phyloP scores from a whole-genome alignment of 192 early-diverging fungal genomes.

The Podila verticillata region DNA sequence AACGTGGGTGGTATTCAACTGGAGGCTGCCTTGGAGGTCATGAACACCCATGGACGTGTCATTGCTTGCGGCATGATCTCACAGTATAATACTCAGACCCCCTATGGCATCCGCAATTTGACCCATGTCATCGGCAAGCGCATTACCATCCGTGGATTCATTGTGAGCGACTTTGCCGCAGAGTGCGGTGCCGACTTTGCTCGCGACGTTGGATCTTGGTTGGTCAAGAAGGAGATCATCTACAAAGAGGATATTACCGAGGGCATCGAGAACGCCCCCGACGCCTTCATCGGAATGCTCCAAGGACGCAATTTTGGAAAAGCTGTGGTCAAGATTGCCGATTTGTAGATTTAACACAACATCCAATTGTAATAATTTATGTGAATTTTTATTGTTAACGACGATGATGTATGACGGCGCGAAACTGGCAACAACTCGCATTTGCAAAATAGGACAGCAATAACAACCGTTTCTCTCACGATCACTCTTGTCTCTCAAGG shows the following conservation, averaged over 20 bases:
- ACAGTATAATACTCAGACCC: conserved; percentile 67
- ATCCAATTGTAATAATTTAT: neutral
- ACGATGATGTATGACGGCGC: too few species aligned
- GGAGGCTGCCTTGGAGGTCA: conserved; percentile 71
- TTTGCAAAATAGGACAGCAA: too few species aligned
- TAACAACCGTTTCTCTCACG: too few species aligned
- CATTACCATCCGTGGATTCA: conserved; percentile 70
- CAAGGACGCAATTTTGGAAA: conserved; percentile 79
- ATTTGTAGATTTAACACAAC: conserved; percentile 34
- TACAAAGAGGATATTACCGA: conserved; percentile 46
- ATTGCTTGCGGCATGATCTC: conserved; percentile 80
- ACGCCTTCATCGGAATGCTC: conserved; percentile 70
- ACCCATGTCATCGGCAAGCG: conserved; percentile 63
- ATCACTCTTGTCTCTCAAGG: too few species aligned
- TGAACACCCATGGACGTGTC: conserved; percentile 74
- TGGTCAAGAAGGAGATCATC: conserved; percentile 37
- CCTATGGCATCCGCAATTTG: conserved; percentile 70
- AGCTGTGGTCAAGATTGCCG: conserved; percentile 63
- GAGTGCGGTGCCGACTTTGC: conserved; percentile 52
- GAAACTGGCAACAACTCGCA: too few species aligned
- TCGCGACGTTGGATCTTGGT: conserved; percentile 42
- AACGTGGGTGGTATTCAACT: conserved; percentile 83
- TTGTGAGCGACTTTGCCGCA: conserved; percentile 55
- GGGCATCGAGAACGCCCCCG: conserved; percentile 52
- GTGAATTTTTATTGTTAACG: too few species aligned